Base-by-base conservation (phyloP, 2,329 filamentous ascomycete genomes). In the Fusarium aywerte region DNA sequence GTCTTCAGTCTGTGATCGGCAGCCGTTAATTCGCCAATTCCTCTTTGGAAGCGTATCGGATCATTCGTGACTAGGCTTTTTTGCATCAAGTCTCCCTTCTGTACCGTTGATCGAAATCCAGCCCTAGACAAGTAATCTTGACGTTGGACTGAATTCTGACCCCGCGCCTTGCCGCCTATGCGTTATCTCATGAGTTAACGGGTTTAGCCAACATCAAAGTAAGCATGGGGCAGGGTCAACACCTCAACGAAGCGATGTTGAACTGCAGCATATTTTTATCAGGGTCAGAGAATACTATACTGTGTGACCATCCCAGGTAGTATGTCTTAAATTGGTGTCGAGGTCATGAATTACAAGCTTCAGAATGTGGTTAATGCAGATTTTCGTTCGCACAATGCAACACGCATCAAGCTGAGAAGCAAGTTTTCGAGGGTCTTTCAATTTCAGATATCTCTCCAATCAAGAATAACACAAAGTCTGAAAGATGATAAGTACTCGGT, bases 1-100 rank as follows among this genome's bases (percentile, higher is more conserved):
- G 43, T 25, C 45, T 21, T 16, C 15, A 42, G 33, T 39, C 38
- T 53, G 33, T 33, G 63, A 67, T 67, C 64, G 44, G 40, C 58
- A 39, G 56, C 25, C 16, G 16, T 32, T 16, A 39, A 43, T 43
- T 43, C 54, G 52, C 27, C 36, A 23, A 38, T 45, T 33, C 25
- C 23, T 32, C 16, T 50, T 48, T 18, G 20, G 18, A 54, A 43
- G 31, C 20, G 18, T 40, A 43, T 66, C 50, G 40, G 27, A 57
- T 66, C 45, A 57, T 29, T 27, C 12, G 31, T 33, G 43, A 21
- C n/a, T 15, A 47, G 43, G 8, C 43, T 12, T 16, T 12, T 16
- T 39, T 27, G 20, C 36, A 39, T 48, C 15, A 29, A 33, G 21
- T 44, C 21, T 23, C 16, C 7, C 18, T 39, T 35, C 23, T 60